Conservation (phyloP, 306 rosid species). For the Sophora flavescens region DNA sequence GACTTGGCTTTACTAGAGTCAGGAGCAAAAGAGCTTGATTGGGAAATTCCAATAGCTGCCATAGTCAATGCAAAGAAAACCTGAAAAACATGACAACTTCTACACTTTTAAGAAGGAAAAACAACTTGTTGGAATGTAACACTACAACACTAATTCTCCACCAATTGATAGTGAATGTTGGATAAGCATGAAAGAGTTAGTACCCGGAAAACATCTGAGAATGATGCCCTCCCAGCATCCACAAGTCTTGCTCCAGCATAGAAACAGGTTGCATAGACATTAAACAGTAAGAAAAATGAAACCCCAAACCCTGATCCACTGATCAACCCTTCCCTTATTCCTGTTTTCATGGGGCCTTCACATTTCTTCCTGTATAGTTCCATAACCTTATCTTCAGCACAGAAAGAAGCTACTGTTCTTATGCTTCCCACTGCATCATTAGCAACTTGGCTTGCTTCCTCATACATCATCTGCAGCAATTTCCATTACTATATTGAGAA, state of each 20-base stretch:
- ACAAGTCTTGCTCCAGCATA: conserved; percentile 82
- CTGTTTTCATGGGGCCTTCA: conserved; percentile 80
- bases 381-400: conserved; percentile 93
- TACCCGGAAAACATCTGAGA: conserved; percentile 74
- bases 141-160: neutral
- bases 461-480: conserved; percentile 75
- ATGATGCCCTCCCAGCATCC: conserved; percentile 59
- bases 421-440: conserved; percentile 93
- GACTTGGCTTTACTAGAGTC: conserved; percentile 73
- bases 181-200: conserved; percentile 1
- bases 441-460: conserved; percentile 93
- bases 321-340: conserved; percentile 77
- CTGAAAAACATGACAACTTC: conserved; percentile 54
- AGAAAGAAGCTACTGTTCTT: conserved; percentile 88
- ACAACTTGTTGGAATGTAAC: neutral
- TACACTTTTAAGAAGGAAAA: conserved; percentile 13
- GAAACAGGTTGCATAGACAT: conserved; percentile 79
- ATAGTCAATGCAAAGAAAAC: conserved; percentile 85
- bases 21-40: conserved; percentile 73
- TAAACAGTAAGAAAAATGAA: conserved; percentile 69
- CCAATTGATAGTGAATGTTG: neutral
- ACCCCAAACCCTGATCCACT: conserved; percentile 87
- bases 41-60: conserved; percentile 84
- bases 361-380: conserved; percentile 79
- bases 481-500: conserved; percentile 8